Evolutionary conservation across 2,329 filamentous ascomycete species (phyloP).

Genomic region (Colletotrichum aenigma): DNA sequence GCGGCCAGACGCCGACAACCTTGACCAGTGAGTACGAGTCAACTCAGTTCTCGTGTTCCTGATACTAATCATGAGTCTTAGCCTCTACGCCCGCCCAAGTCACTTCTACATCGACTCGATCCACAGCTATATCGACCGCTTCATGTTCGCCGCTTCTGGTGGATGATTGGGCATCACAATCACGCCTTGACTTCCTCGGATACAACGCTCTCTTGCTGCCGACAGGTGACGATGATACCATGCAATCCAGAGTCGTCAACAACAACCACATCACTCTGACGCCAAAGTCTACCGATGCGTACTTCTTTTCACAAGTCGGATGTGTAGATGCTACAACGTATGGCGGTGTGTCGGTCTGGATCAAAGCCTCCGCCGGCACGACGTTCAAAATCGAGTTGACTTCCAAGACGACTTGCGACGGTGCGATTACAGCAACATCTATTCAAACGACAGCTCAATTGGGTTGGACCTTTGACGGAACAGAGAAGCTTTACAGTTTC

Average conservation of each 20-base stretch:
- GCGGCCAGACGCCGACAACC: constrained; percentile 26
- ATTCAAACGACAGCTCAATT: constrained; percentile 51
- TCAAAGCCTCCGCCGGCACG: constrained; percentile 57
- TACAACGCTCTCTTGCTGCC: constrained; percentile 63
- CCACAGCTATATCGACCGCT: background rate
- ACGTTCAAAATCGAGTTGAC: constrained; percentile 57
- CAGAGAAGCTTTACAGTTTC: constrained; percentile 63
- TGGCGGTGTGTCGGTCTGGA: constrained; percentile 59
- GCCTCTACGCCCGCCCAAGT: background rate
- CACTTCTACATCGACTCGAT: background rate
- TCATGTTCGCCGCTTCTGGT: constrained; percentile 50
- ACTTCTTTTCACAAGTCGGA: constrained; percentile 63
- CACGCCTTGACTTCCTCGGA: constrained; percentile 62
- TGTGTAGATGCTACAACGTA: constrained; percentile 58
- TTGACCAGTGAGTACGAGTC: constrained; percentile 18
- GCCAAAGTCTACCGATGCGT: constrained; percentile 51
- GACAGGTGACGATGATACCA: constrained; percentile 61
- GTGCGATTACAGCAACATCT: constrained; percentile 34
- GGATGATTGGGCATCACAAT: constrained; percentile 67
- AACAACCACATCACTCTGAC: constrained; percentile 57
- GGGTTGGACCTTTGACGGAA: constrained; percentile 65
- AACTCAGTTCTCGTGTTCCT: background rate
- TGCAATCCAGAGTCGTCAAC: constrained; percentile 58
- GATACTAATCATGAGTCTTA: background rate
- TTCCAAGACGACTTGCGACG: constrained; percentile 48